phyloP scores from a whole-genome alignment of 1,284 basidiomycete genomes.

The Trichosporon asahii region DNA sequence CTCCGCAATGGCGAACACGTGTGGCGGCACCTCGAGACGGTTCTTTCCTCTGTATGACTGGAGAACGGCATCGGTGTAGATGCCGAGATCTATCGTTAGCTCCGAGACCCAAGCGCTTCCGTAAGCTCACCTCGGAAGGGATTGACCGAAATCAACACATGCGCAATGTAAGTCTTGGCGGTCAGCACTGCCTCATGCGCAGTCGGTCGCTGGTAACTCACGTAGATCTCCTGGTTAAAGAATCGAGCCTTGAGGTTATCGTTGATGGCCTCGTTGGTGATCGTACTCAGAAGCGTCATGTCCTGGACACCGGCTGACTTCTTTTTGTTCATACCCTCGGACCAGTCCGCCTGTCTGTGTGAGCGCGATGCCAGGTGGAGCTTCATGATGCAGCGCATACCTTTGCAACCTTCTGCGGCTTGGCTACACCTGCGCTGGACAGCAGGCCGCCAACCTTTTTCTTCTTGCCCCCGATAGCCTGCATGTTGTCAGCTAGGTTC shows the following conservation, averaged over 20 bases:
- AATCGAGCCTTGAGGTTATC: conserved; percentile 97
- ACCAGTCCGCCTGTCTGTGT: conserved; percentile 80
- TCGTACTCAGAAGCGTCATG: conserved; percentile 96
- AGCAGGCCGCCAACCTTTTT: conserved; percentile 74
- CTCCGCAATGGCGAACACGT: conserved; percentile 97
- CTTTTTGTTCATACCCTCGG: conserved; percentile 98
- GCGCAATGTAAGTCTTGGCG: conserved; percentile 83
- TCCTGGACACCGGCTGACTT: conserved; percentile 95
- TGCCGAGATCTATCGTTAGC: conserved; percentile 72
- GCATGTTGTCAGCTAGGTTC: conserved; percentile 19
- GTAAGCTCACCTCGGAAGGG: conserved; percentile 78
- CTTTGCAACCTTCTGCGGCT: conserved; percentile 26
- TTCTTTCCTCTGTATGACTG: conserved; percentile 94
- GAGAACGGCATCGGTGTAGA: conserved; percentile 87
- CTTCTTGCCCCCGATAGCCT: conserved; percentile 88
- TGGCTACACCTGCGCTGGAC: conserved; percentile 49
- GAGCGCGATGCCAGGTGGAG: not conserved
- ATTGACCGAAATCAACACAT: conserved; percentile 97
- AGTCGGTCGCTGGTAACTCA: conserved; percentile 32
- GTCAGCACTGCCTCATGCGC: not conserved
- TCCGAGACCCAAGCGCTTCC: not conserved
- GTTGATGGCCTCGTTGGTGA: conserved; percentile 97
- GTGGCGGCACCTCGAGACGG: conserved; percentile 93
- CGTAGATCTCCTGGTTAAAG: conserved; percentile 92
- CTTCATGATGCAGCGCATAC: not conserved